Evolutionary conservation across 805 yeast genomes (phyloP).

Genomic region (Teunomyces tritomae): DNA sequence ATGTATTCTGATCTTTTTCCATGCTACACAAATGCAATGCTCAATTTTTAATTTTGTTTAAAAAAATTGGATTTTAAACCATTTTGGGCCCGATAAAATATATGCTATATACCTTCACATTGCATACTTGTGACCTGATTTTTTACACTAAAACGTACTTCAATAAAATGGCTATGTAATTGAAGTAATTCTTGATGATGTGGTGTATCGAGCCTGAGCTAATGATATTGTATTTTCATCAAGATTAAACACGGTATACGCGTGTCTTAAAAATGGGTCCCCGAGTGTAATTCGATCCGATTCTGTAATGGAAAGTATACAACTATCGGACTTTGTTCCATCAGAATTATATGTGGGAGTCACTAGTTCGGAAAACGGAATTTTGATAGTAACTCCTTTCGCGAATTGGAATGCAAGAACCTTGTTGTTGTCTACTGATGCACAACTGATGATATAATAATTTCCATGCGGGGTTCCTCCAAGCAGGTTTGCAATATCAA

Average conservation of each 20-base stretch:
- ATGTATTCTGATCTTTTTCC: background rate
- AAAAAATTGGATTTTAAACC: background rate
- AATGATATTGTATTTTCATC: conserved; percentile 22
- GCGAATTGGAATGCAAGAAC: conserved; percentile 3
- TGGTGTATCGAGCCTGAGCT: conserved; percentile 21
- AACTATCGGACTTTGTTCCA: background rate
- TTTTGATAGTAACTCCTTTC: background rate
- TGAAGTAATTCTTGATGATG: conserved; percentile 5
- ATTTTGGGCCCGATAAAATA: background rate
- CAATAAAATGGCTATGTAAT: background rate
- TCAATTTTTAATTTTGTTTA: background rate
- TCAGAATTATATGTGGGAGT: background rate
- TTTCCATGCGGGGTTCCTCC: conserved; percentile 9
- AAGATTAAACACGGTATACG: conserved; percentile 25
- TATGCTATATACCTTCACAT: background rate
- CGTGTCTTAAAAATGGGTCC: conserved; percentile 24
- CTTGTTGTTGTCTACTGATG: conserved; percentile 2
- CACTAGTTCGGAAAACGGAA: conserved; percentile 5
- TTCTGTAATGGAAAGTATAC: conserved; percentile 2
- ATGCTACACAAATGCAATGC: background rate
- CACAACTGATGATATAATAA: background rate
- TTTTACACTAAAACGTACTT: background rate
- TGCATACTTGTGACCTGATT: no score
- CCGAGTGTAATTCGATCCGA: conserved; percentile 16
- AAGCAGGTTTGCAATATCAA: conserved; percentile 8